Evolutionary conservation across 108 stramenopile species (phyloP).

Genomic region (Conticribra weissflogii): DNA sequence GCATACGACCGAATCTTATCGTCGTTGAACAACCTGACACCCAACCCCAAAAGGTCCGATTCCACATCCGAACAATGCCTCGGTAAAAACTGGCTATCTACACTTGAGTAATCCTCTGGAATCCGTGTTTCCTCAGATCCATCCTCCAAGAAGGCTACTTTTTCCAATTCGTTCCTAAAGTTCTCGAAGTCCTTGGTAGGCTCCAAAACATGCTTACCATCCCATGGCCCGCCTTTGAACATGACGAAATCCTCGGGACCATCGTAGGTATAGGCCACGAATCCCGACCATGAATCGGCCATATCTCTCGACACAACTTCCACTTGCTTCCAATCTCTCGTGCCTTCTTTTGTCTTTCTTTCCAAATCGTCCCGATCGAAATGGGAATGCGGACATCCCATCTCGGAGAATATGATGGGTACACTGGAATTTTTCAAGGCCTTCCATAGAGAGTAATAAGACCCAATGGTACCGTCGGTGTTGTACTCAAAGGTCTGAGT

Average conservation of each 20-base stretch:
- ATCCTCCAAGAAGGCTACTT: neutral
- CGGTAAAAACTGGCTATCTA: neutral
- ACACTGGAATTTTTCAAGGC: conserved; percentile 33
- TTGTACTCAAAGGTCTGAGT: conserved; percentile 51
- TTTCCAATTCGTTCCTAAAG: conserved; percentile 33
- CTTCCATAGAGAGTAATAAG: conserved; percentile 51
- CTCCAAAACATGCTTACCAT: conserved; percentile 37
- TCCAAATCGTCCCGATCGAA: conserved; percentile 60
- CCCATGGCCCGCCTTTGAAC: conserved; percentile 53
- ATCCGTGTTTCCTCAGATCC: no score
- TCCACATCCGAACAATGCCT: neutral
- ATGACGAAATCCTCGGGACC: conserved; percentile 56
- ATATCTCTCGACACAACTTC: conserved; percentile 47
- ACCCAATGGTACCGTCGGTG: conserved; percentile 52
- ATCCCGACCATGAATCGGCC: conserved; percentile 61
- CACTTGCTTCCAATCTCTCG: conserved; percentile 61
- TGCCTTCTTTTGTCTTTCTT: conserved; percentile 27
- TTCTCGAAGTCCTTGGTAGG: conserved; percentile 54
- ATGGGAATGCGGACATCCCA: conserved; percentile 62
- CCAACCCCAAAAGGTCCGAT: neutral
- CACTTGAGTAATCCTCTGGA: no score
- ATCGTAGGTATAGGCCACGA: conserved; percentile 68
- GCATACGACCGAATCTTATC: neutral
- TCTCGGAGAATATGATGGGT: conserved; percentile 68
- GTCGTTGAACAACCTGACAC: neutral